Evolutionary conservation across 495 filamentous ascomycete genomes (phyloP), one percentile per base, ranked within the genome.

Genomic region (Penicillium paxilli): DNA sequence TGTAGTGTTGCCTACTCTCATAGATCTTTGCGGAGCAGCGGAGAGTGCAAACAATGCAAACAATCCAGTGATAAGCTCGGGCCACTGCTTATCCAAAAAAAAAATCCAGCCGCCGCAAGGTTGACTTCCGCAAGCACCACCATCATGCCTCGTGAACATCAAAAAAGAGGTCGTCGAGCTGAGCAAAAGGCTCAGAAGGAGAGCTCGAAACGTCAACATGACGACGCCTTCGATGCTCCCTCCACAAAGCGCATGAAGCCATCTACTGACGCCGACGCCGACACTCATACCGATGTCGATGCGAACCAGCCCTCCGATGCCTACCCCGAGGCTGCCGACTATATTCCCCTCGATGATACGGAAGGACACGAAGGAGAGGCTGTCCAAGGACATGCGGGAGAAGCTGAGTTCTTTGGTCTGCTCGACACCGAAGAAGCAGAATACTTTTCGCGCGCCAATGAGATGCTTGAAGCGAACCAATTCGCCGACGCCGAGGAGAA

Each of bases 341-440:
- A 71, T 33, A 72, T 79, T 51, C 62, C 73, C 8, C 47, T 77
- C 11, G 68, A 73, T 0, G 63, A 63, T 8, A 60, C 42, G 5
- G 58, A 62, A 16, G 51, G 24, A n/a, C 42, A 60, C 10, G 16
- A 53, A 41, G 58, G 51, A 22, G 56, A 59, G 32, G 52, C 23
- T 0, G 56, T 37, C 14, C 47, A 55, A 19, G 60, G 20, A 0
- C 41, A 38, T 0, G 42, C 47, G 25, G 64, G 62, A 19, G 83
- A 82, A 23, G 78, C 72, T 54, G 79, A 82, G 2, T 98, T 96
- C 76, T 97, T 91, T 64, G 94, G 94, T 60, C 82, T 96, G 75
- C 83, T 98, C 10, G 88, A 88, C 62, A 84, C 91, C 52, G 80
- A 92, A 54, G 95, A 98, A 72, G 88, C 93, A 58, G 92, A 96